Base-by-base conservation (phyloP, 805 yeast species). In the Metschnikowia bowlesiae region DNA sequence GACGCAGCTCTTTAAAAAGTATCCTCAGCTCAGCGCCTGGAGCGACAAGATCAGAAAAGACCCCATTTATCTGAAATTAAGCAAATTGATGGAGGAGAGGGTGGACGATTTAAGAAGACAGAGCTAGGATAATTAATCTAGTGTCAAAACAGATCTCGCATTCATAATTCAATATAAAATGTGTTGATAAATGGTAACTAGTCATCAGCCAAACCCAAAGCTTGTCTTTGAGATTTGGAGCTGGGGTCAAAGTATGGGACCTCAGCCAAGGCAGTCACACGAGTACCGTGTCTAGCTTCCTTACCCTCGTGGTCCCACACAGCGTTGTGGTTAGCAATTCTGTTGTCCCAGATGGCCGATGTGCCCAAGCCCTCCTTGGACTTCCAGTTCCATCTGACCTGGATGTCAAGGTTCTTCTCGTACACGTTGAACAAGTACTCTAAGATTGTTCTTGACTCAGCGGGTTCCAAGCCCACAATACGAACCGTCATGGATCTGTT, bases 261-360 rank as follows among this genome's bases (percentile, higher is more conserved):
- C 53, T 81, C 84, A 18, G 81, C 85, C 53, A 81, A 69, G 0
- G 83, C 63, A 0, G 71, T 65, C 22, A 69, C 72, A 57, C 85
- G 75, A 2, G 61, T 59, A 8, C 62, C 64, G 44, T 55, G 59
- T 65, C 82, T 65, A 9, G 74, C 69, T 46, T 69, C 74, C 42
- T 60, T 46, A 8, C 69, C 70, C 53, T 75, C 79, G 62, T 77
- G 75, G 56, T 78, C 83, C 66, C 74, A 69, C n/a, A 79, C 73
- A 10, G 83, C 82, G 50, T 69, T 67, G 66, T 82, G 87, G 49
- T 73, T 73, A 26, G 81, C 70, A 47, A 78, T 60, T 62, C 85
- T 69, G 69, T 81, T 82, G 58, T 82, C 85, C 85, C 85, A 81
- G 35, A 81, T 58, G 7, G 82, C 85, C 37, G 80, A 68, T 32